phyloP scores from a whole-genome alignment of 176 grass and related monocot species.

The Panicum miliaceum region DNA sequence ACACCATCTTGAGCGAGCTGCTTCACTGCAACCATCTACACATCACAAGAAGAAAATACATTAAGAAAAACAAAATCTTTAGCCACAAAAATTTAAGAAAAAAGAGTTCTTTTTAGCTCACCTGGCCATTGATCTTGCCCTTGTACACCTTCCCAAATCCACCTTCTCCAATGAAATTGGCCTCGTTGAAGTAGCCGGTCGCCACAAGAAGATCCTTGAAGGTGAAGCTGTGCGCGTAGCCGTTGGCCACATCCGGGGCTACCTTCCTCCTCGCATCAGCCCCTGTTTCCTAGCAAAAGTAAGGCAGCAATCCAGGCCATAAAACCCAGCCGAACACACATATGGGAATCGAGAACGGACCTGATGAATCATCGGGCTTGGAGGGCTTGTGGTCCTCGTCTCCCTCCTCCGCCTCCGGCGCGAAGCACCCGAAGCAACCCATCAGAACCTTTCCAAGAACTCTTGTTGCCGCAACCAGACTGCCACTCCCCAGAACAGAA shows the following conservation, averaged over 20 bases:
- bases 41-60: conserved; percentile 10
- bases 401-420: conserved; percentile 38
- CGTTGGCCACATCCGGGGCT: conserved; percentile 53
- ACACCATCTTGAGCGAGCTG: conserved; percentile 73
- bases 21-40: conserved; percentile 87
- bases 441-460: conserved; percentile 37
- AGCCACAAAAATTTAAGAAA: neutral
- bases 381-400: conserved; percentile 47
- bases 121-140: conserved; percentile 76
- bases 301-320: neutral
- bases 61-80: neutral
- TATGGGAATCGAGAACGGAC: conserved; percentile 34
- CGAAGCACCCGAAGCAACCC: conserved; percentile 79
- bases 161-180: conserved; percentile 85
- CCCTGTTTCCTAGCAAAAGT: conserved; percentile 22
- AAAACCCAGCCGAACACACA: neutral
- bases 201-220: conserved; percentile 83
- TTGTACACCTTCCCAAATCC: conserved; percentile 96
- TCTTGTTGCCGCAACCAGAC: neutral
- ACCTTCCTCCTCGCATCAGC: conserved; percentile 62
- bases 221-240: conserved; percentile 76
- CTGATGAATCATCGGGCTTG: conserved; percentile 62
- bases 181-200: conserved; percentile 76
- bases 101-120: neutral
- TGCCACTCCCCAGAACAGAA: neutral